Base-by-base conservation (phyloP, 306 rosid species). In the Prunus armeniaca region DNA sequence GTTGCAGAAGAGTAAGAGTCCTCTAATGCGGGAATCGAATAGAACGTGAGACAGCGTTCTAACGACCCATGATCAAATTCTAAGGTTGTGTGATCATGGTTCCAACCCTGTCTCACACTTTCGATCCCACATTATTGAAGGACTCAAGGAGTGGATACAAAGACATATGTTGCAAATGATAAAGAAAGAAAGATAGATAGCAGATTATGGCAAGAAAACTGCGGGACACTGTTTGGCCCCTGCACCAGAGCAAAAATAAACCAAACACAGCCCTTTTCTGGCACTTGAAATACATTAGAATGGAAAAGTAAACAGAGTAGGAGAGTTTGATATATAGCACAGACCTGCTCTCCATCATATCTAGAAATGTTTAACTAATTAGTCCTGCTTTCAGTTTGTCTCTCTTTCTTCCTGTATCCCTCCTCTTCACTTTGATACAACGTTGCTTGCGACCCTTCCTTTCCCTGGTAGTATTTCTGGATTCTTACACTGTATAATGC, bases 401-500 rank as follows among this genome's bases (percentile, higher is more conserved):
- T 27, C 25, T 11, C 77, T 43, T 65, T 61, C 60, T 61, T 38
- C 52, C 65, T 78, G 70, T 50, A 80, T 72, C 57, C 78, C 67
- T 58, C 65, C 71, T 75, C 66, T 76, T 55, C 70, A 73, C 67
- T 63, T 82, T 47, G 56, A 17, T 72, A 82, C 50, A 72, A 20
- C 55, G 30, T 73, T 82, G 50, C 69, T 65, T 57, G 62, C 28
- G 62, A 54, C 70, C 72, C 57, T 78, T 66, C 20, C 70, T 58
- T 83, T 82, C 82, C 82, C 67, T 18, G 65, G 9, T 49, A 27
- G 41, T 41, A 60, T 78, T 46, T 51, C 63, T 24, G 65, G 73
- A 32, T 67, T 51, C 62, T 95, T 88, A 95, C 82, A 95, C 93
- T 1, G 99, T 95, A 80, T 95, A 95, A 83, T 95, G 97, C 84